Conservation (phyloP, 192 early-diverging fungal species). For the Diversispora epigaea region DNA sequence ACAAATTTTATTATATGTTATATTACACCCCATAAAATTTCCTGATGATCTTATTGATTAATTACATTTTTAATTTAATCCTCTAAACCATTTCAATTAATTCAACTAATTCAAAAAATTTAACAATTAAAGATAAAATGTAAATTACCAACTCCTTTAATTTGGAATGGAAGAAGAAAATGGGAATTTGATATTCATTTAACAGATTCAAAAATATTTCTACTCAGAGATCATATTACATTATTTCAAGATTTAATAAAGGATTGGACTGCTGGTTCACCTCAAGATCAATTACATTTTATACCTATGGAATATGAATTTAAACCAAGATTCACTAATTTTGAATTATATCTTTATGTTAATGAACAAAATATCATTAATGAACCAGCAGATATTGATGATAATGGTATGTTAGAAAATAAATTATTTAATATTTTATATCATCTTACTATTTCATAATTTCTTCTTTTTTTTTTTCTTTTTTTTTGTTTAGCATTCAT, state of each 20-base stretch:
- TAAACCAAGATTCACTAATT: conserved; percentile 49
- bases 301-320: conserved; percentile 68
- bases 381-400: conserved; percentile 63
- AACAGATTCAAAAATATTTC: conserved; percentile 50
- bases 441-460: neutral
- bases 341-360: conserved; percentile 61
- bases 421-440: neutral
- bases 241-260: conserved; percentile 70
- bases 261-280: conserved; percentile 63
- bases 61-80: too few relatives aligned
- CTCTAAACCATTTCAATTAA: neutral
- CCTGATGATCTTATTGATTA: too few relatives aligned
- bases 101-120: neutral
- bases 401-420: conserved; percentile 60
- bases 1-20: neutral
- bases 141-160: conserved; percentile 58
- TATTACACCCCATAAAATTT: too few relatives aligned
- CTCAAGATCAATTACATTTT: conserved; percentile 59
- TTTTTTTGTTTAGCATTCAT: conserved; percentile 38
- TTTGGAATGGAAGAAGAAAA: conserved; percentile 69
- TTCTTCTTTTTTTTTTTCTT: conserved; percentile 24
- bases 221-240: conserved; percentile 73
- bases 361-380: conserved; percentile 81
- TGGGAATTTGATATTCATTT: conserved; percentile 64
- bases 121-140: conserved; percentile 46